A percentile compares a stretch with the other conserved stretches of the same genome.
Evolutionary conservation across 306 rosid species (phyloP).

Genomic region (Gastrolobium villosum): DNA sequence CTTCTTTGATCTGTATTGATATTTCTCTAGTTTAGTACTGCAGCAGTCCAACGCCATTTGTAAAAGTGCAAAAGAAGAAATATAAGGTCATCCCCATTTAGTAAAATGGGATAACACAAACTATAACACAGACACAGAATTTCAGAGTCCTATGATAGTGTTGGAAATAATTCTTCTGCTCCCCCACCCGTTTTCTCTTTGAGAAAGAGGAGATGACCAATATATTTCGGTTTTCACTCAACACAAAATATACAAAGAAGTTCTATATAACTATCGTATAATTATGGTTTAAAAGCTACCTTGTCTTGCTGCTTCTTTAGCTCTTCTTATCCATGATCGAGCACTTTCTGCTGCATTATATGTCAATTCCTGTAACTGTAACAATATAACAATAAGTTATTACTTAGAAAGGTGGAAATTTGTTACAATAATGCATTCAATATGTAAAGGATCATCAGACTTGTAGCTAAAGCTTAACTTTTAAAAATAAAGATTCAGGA

Average conservation of each 20-base stretch:
- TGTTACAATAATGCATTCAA: constrained; percentile 33
- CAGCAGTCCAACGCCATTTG: constrained; percentile 31
- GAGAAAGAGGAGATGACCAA: constrained; percentile 18
- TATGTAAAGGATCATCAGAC: constrained; percentile 9
- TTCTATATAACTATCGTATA: constrained; percentile 12
- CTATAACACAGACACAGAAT: not conserved
- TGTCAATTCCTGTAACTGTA: constrained; percentile 77
- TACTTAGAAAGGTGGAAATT: constrained; percentile 26
- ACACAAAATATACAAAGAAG: not conserved
- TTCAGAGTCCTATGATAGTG: not conserved
- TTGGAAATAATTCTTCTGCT: constrained; percentile 12
- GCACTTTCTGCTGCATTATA: constrained; percentile 73
- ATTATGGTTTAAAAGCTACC: constrained; percentile 58
- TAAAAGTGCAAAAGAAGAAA: constrained; percentile 33
- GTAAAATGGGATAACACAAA: constrained; percentile 3
- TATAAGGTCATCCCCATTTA: not conserved
- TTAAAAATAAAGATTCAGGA: constrained; percentile 3
- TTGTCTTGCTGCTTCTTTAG: constrained; percentile 76
- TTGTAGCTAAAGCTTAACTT: constrained; percentile 15
- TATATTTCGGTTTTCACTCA: not conserved
- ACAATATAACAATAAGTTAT: constrained; percentile 28
- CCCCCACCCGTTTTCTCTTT: not conserved
- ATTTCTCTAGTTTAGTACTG: constrained; percentile 36
- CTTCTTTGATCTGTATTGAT: constrained; percentile 72
- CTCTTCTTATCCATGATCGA: constrained; percentile 76